These are phyloP conservation scores for Datura wrightii DNA, from an alignment of 257 asterid species.

Conservation along the genomic window DNA sequence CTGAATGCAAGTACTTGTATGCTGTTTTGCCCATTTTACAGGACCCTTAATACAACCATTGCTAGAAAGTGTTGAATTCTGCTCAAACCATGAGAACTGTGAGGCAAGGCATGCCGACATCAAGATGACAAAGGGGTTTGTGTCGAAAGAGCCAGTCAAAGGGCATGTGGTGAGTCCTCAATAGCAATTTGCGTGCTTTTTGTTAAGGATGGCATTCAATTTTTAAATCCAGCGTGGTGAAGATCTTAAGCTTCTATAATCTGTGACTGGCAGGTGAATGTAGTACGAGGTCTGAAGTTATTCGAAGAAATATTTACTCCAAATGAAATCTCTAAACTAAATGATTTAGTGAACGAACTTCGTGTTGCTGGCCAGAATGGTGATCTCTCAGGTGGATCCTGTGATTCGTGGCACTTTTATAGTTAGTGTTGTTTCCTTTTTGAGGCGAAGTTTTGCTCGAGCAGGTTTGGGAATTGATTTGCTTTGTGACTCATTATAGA, in stretches of 20 bases:
- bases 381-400: conserved; percentile 96
- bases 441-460: conserved; percentile 68
- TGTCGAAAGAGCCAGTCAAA: conserved; percentile 81
- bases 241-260: neutral
- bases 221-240: neutral
- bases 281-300: conserved; percentile 89
- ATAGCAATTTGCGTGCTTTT: neutral
- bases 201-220: neutral
- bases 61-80: conserved; percentile 59
- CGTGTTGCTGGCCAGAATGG: conserved; percentile 94
- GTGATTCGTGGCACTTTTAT: conserved; percentile 88
- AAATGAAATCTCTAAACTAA: conserved; percentile 76
- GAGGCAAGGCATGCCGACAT: conserved; percentile 74
- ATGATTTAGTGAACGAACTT: conserved; percentile 76
- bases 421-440: conserved; percentile 76
- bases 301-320: conserved; percentile 81
- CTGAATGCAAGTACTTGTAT: conserved; percentile 6
- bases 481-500: conserved; percentile 40
- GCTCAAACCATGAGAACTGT: conserved; percentile 80
- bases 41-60: conserved; percentile 80
- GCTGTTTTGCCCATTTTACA: conserved; percentile 34
- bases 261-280: conserved; percentile 71
- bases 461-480: conserved; percentile 75
- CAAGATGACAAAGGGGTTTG: conserved; percentile 84
- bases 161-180: conserved; percentile 81